Evolutionary conservation across 2,329 filamentous ascomycete genomes (phyloP).

Genomic region (Hypoxylon sp.): DNA sequence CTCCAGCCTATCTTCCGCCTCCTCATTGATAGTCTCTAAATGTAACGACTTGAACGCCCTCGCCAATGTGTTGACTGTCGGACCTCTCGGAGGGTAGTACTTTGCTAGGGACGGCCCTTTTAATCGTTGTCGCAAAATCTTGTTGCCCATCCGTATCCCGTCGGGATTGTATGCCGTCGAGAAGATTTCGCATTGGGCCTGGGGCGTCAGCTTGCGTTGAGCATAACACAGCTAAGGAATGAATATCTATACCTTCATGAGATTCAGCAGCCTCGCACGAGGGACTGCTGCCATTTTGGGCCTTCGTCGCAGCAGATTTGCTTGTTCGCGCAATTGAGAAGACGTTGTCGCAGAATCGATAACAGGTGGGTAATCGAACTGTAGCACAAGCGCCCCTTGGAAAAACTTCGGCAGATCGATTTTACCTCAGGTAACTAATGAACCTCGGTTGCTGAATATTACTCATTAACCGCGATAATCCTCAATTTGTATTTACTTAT

Average conservation of each 20-base stretch:
- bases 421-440: not conserved
- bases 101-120: slow-evolving; percentile 84
- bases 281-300: slow-evolving; percentile 70
- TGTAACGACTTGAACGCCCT: slow-evolving; percentile 80
- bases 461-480: not conserved
- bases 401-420: slow-evolving; percentile 9
- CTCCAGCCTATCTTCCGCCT: slow-evolving; percentile 83
- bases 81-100: slow-evolving; percentile 85
- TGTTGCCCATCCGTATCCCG: slow-evolving; percentile 85
- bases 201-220: slow-evolving; percentile 35
- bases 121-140: slow-evolving; percentile 88
- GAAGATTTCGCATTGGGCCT: slow-evolving; percentile 95
- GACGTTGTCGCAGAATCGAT: slow-evolving; percentile 18
- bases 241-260: slow-evolving; percentile 76
- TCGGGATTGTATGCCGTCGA: slow-evolving; percentile 91
- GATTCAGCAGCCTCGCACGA: slow-evolving; percentile 73
- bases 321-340: slow-evolving; percentile 11
- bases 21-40: slow-evolving; percentile 77
- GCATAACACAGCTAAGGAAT: slow-evolving; percentile 5
- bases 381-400: slow-evolving; percentile 10
- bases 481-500: not conserved
- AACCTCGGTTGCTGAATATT: not conserved
- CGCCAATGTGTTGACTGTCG: slow-evolving; percentile 72
- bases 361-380: not conserved
- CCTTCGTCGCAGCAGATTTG: slow-evolving; percentile 27